Evolutionary conservation across 495 filamentous ascomycete species (phyloP).

Genomic region (Gamarada debralockiae): DNA sequence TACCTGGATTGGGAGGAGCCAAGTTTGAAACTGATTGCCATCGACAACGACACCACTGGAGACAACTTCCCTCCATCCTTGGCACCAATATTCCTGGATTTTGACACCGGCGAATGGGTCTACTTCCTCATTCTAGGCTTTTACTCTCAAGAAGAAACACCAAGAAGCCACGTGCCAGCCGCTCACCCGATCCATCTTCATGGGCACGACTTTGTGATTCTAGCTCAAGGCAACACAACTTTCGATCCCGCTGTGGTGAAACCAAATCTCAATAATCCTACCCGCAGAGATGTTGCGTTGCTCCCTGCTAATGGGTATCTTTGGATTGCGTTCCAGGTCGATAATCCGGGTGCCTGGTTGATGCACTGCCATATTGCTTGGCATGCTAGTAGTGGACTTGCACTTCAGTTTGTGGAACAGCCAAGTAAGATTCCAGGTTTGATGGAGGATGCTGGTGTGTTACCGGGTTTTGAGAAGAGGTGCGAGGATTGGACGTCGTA

Average conservation of each 20-base stretch:
- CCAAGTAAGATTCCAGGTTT: not conserved
- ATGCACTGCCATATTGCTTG: constrained; percentile 55
- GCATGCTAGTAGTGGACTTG: constrained; percentile 45
- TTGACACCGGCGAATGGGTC: not conserved
- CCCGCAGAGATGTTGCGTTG: constrained; percentile 55
- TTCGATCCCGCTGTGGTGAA: constrained; percentile 29
- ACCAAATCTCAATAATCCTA: constrained; percentile 35
- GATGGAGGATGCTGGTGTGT: not conserved
- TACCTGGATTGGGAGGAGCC: not conserved
- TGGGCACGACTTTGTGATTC: constrained; percentile 53
- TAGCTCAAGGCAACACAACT: constrained; percentile 37
- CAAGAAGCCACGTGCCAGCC: not conserved
- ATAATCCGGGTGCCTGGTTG: constrained; percentile 43
- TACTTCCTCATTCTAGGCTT: not conserved
- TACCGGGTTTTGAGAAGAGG: not conserved
- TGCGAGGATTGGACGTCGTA: not conserved
- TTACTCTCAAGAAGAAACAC: not conserved
- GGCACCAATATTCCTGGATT: not conserved
- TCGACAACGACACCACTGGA: not conserved
- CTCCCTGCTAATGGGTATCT: constrained; percentile 37
- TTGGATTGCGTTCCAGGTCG: constrained; percentile 49
- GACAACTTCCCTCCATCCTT: not conserved
- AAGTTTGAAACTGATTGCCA: not conserved
- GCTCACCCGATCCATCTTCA: constrained; percentile 43
- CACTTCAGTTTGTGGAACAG: constrained; percentile 42